phyloP scores from a whole-genome alignment of 2,329 filamentous ascomycete genomes.

The Colletotrichum cuscutae region DNA sequence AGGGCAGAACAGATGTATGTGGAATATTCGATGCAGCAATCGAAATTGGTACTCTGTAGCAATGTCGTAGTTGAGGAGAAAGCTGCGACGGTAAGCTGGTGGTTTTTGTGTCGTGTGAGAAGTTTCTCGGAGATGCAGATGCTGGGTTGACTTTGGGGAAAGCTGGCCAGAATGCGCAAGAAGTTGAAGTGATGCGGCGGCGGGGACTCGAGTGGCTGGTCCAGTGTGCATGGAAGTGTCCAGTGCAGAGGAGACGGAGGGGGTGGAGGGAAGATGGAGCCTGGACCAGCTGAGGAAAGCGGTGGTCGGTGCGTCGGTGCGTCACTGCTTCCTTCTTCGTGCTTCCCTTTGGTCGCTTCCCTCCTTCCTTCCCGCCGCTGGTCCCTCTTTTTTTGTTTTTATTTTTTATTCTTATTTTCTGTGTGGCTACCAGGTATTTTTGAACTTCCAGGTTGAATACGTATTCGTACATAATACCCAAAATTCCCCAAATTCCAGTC shows the following conservation, averaged over 20 bases:
- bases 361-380: neutral
- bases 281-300: slow-evolving; percentile 20
- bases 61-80: neutral
- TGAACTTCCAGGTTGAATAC: no score
- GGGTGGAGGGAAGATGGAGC: slow-evolving; percentile 28
- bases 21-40: slow-evolving; percentile 1
- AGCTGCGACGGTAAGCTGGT: slow-evolving; percentile 1
- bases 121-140: slow-evolving; percentile 24
- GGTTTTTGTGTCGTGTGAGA: slow-evolving; percentile 18
- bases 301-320: slow-evolving; percentile 35
- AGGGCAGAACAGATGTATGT: slow-evolving; percentile 1
- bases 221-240: neutral
- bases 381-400: neutral
- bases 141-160: slow-evolving; percentile 21
- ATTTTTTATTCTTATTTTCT: neutral
- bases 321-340: slow-evolving; percentile 29
- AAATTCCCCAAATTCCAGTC: neutral
- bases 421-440: neutral
- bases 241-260: slow-evolving; percentile 8
- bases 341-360: slow-evolving; percentile 22
- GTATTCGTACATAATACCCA: no score
- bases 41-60: neutral
- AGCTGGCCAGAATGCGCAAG: slow-evolving; percentile 35
- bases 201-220: slow-evolving; percentile 28
- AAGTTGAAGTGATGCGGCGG: slow-evolving; percentile 29